phyloP scores from a whole-genome alignment of 2,329 filamentous ascomycete genomes.

The Aspergillus felis region DNA sequence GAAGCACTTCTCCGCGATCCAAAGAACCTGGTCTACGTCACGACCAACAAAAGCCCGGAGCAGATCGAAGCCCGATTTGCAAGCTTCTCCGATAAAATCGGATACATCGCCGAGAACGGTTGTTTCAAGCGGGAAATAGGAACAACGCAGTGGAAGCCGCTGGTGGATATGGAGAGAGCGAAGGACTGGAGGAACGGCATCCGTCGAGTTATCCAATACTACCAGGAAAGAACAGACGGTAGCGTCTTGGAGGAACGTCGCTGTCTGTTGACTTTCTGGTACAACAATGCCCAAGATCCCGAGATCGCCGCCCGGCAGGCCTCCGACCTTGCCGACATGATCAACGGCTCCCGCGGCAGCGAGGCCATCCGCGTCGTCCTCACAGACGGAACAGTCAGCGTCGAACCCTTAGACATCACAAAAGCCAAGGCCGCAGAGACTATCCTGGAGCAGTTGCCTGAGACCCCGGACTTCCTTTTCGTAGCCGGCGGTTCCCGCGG shows the following conservation, averaged over 20 bases:
- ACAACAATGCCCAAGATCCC: conserved; percentile 71
- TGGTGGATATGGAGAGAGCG: conserved; percentile 68
- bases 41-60: conserved; percentile 78
- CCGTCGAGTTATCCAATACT: conserved; percentile 78
- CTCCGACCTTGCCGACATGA: conserved; percentile 83
- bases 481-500: conserved; percentile 84
- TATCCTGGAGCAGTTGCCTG: conserved; percentile 62
- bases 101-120: conserved; percentile 88
- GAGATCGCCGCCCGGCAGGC: conserved; percentile 75
- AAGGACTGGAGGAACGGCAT: conserved; percentile 77
- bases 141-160: conserved; percentile 65
- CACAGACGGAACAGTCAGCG: conserved; percentile 72
- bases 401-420: conserved; percentile 80
- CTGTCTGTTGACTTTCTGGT: conserved; percentile 84
- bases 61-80: conserved; percentile 77
- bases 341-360: conserved; percentile 83
- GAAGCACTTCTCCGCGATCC: conserved; percentile 73
- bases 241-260: conserved; percentile 80
- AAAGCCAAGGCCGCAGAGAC: conserved; percentile 75
- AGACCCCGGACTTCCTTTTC: conserved; percentile 74
- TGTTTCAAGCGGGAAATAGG: conserved; percentile 74
- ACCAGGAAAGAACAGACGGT: conserved; percentile 80
- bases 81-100: conserved; percentile 64
- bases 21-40: conserved; percentile 82
- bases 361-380: conserved; percentile 80